Evolutionary conservation across 1,139 yeast genomes (phyloP).

Genomic region (Blastobotrys ciferrii): DNA sequence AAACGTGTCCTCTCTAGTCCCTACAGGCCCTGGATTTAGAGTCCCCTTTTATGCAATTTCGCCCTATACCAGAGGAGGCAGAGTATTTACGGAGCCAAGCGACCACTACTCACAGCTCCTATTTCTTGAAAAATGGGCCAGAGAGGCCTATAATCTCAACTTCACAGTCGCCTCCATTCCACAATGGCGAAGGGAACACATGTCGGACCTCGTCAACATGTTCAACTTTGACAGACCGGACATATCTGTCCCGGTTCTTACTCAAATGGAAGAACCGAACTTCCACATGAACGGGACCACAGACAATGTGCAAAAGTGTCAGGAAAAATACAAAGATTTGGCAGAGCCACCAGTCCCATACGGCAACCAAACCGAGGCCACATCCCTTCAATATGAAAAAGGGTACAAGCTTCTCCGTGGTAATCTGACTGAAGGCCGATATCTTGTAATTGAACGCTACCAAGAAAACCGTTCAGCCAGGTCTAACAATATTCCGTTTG

Average conservation of each 20-base stretch:
- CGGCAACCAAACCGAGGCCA: constrained; percentile 24
- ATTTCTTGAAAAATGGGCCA: constrained; percentile 27
- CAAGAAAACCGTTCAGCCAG: constrained; percentile 2
- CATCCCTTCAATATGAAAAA: constrained; percentile 24
- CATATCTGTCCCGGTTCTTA: constrained; percentile 20
- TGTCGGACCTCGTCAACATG: constrained; percentile 28
- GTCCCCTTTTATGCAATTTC: constrained; percentile 28
- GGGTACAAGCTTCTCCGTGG: constrained; percentile 30
- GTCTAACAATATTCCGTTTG: background rate
- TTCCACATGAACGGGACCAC: constrained; percentile 5
- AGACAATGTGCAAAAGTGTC: constrained; percentile 11
- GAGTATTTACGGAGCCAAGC: constrained; percentile 29
- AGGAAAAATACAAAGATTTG: constrained; percentile 8
- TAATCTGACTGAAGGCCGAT: constrained; percentile 30
- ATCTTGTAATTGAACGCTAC: constrained; percentile 17
- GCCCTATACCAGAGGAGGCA: constrained; percentile 31
- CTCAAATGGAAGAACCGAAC: constrained; percentile 16
- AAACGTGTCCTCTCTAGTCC: constrained; percentile 11
- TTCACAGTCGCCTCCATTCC: constrained; percentile 21
- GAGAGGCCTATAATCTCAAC: constrained; percentile 22
- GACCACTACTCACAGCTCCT: constrained; percentile 31
- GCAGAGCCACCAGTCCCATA: constrained; percentile 16
- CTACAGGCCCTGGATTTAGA: constrained; percentile 32
- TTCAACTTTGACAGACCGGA: constrained; percentile 28
- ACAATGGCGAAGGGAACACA: constrained; percentile 29